phyloP scores from a whole-genome alignment of 352 stramenopile species.

The Phytophthora constricta region DNA sequence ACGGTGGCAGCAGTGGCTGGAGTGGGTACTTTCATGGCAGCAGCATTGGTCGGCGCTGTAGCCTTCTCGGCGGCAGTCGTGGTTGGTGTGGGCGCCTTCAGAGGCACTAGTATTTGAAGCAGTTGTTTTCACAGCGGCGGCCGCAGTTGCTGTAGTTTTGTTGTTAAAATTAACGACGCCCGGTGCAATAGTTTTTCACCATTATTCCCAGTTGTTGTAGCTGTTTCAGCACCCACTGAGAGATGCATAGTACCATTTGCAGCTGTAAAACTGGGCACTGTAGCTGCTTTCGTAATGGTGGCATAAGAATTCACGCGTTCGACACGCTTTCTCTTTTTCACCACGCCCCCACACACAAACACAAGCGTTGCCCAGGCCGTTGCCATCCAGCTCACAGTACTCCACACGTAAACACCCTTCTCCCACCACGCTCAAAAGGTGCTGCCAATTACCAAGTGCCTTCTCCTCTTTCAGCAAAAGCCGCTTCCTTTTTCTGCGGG shows the following conservation, averaged over 20 bases:
- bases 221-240: too few relatives aligned
- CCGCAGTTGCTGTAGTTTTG: too few relatives aligned
- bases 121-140: neutral
- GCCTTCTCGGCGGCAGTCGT: conserved; percentile 1
- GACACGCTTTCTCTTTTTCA: conserved; percentile 27
- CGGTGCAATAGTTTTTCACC: conserved; percentile 1
- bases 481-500: conserved; percentile 28
- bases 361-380: conserved; percentile 68
- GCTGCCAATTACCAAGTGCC: conserved; percentile 60
- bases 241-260: neutral
- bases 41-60: neutral
- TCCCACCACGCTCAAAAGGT: conserved; percentile 56
- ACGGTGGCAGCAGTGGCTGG: neutral
- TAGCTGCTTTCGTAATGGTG: conserved; percentile 4
- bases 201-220: too few relatives aligned
- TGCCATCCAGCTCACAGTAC: conserved; percentile 77
- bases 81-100: neutral
- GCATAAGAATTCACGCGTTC: conserved; percentile 2
- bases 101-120: neutral
- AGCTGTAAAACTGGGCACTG: conserved; percentile 7
- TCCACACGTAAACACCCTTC: conserved; percentile 56
- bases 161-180: too few relatives aligned
- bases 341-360: conserved; percentile 58
- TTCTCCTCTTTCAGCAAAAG: conserved; percentile 17
- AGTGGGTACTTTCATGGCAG: neutral